phyloP scores from a whole-genome alignment of 371 early-diverging fungal species.

The Mucor racemosus region DNA sequence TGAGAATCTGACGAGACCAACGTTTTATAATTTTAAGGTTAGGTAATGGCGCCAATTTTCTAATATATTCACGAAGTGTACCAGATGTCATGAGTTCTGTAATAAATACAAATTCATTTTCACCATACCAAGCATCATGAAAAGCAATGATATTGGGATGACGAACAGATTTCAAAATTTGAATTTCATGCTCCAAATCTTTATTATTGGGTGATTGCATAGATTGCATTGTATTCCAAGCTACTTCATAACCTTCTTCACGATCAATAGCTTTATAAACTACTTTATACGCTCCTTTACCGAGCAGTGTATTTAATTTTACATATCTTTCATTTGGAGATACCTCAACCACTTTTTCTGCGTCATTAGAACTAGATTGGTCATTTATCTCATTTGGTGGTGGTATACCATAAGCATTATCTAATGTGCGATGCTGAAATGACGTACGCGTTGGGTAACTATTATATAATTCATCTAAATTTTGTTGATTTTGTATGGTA shows the following conservation, averaged over 20 bases:
- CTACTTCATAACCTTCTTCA: slow-evolving; percentile 93
- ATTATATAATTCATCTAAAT: slow-evolving; percentile 3
- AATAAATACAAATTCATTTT: slow-evolving; percentile 82
- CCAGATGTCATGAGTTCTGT: slow-evolving; percentile 96
- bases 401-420: slow-evolving; percentile 7
- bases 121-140: slow-evolving; percentile 80
- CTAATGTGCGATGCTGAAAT: slow-evolving; percentile 15
- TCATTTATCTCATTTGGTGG: slow-evolving; percentile 36
- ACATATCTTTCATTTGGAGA: slow-evolving; percentile 76
- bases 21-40: slow-evolving; percentile 77
- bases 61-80: slow-evolving; percentile 75
- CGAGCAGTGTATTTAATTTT: slow-evolving; percentile 60
- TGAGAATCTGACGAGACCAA: slow-evolving; percentile 85
- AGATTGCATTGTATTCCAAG: slow-evolving; percentile 84
- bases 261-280: slow-evolving; percentile 92
- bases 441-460: slow-evolving; percentile 26
- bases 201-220: slow-evolving; percentile 56
- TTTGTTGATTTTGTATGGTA: slow-evolving; percentile 8
- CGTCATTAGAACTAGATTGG: slow-evolving; percentile 52
- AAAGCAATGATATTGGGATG: slow-evolving; percentile 90
- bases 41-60: slow-evolving; percentile 64
- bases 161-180: slow-evolving; percentile 79
- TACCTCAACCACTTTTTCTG: slow-evolving; percentile 71
- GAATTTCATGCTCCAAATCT: slow-evolving; percentile 79
- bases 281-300: slow-evolving; percentile 86